Evolutionary conservation across 768 basidiomycete genomes (phyloP), one percentile per base, ranked within the genome.

Genomic region (Lactarius psammicola): DNA sequence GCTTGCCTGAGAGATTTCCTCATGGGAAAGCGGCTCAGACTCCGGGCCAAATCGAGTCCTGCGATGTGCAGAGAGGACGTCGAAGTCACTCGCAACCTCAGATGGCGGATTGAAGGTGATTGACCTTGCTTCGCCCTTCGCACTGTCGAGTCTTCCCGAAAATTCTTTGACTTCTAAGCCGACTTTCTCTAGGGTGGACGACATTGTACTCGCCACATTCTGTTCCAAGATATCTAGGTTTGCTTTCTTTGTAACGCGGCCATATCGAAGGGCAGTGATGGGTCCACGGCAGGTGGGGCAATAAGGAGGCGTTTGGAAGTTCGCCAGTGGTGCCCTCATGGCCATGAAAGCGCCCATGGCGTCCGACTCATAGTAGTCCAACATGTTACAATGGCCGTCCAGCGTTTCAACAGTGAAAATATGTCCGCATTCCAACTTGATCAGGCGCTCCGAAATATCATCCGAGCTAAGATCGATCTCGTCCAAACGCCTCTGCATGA

Each of bases 391-490:
- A 46, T 74, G 72, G 0, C 78, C 78, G 54, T 80, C 79, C 4
- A 81, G 71, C 0, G 77, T 77, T 64, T 76, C 78, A 10, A 78
- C 75, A 0, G 80, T 80, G 69, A 80, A 78, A 55, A 73, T 69
- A 65, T 81, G 80, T 0, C 76, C 73, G 56, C 80, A 80, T 42
- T 72, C 73, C 7, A 75, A 66, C 3, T 63, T 72, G 23, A 75
- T 73, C 4, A 72, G 56, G 13, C 70, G 71, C 11, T 74, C 75
- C 56, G 73, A 70, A 28, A 74, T 62, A n/a, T 79, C 78, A 26
- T 65, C 64, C 0, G 72, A 74, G 10, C 40, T 33, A 3, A 67
- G 59, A 56, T 74, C 74, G 31, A 74, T 64, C 17, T 74, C 73
- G 10, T 59, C 68, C 31, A 79, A 61, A 3, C 71, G 72, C 17